phyloP scores from a whole-genome alignment of 2,329 filamentous ascomycete genomes.

The Trichoderma sp. region DNA sequence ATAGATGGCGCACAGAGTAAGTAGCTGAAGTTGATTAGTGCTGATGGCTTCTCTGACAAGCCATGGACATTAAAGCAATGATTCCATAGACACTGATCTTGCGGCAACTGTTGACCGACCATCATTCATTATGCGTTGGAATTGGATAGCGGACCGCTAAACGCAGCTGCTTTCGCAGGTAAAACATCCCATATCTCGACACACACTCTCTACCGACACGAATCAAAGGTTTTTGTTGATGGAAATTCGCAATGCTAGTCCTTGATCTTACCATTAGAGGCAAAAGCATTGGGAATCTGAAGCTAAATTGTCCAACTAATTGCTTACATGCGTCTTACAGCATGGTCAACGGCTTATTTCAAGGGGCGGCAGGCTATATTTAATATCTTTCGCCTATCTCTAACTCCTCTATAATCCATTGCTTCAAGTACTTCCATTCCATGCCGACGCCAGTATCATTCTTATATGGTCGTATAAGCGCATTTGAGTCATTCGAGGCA shows the following conservation, averaged over 20 bases:
- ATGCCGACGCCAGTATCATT: neutral
- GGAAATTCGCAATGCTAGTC: neutral
- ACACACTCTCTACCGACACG: neutral
- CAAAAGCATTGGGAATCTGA: neutral
- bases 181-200: neutral
- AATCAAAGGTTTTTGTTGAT: neutral
- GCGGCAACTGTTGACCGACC: neutral
- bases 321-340: constrained; percentile 13
- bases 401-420: neutral
- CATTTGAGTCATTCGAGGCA: no score
- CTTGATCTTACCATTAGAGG: neutral
- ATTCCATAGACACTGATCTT: neutral
- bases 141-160: no score
- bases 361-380: neutral
- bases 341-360: neutral
- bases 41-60: neutral
- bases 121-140: neutral
- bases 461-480: neutral
- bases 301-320: neutral
- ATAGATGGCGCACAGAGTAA: no score
- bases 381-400: neutral
- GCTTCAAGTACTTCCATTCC: no score
- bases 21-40: neutral
- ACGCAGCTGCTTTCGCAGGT: neutral
- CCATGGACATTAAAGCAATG: no score